Evolutionary conservation across 1,284 basidiomycete species (phyloP).

Genomic region (Neonothopanus nambi): DNA sequence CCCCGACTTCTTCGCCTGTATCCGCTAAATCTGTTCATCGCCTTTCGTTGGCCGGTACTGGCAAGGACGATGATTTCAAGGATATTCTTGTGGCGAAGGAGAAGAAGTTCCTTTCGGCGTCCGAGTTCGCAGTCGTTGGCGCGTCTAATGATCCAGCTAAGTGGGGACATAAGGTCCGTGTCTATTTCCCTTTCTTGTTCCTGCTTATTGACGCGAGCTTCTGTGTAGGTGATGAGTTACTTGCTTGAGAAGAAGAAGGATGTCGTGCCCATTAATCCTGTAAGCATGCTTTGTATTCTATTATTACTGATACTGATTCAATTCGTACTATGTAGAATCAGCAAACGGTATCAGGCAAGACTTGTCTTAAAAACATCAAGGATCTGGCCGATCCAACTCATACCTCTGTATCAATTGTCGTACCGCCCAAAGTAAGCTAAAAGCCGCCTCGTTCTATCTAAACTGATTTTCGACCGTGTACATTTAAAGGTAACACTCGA

Average conservation of each 20-base stretch:
- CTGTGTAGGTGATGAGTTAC: neutral
- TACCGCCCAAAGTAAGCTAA: constrained; percentile 59
- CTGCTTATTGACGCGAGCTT: neutral
- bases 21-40: too few relatives aligned
- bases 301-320: too few relatives aligned
- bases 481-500: constrained; percentile 60
- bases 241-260: neutral
- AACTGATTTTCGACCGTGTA: constrained; percentile 15
- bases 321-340: constrained; percentile 50
- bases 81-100: constrained; percentile 28
- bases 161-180: constrained; percentile 63
- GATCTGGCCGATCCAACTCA: constrained; percentile 60
- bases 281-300: too few relatives aligned
- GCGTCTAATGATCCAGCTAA: constrained; percentile 76
- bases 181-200: constrained; percentile 21
- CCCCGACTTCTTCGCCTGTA: too few relatives aligned
- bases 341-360: constrained; percentile 59
- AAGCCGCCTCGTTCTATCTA: neutral
- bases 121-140: constrained; percentile 73
- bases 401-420: constrained; percentile 80
- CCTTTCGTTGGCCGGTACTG: too few relatives aligned
- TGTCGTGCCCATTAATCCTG: too few relatives aligned
- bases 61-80: too few relatives aligned
- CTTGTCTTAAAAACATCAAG: constrained; percentile 52
- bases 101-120: constrained; percentile 61